phyloP scores from a whole-genome alignment of 495 filamentous ascomycete genomes.

The Xylaria cubensis region DNA sequence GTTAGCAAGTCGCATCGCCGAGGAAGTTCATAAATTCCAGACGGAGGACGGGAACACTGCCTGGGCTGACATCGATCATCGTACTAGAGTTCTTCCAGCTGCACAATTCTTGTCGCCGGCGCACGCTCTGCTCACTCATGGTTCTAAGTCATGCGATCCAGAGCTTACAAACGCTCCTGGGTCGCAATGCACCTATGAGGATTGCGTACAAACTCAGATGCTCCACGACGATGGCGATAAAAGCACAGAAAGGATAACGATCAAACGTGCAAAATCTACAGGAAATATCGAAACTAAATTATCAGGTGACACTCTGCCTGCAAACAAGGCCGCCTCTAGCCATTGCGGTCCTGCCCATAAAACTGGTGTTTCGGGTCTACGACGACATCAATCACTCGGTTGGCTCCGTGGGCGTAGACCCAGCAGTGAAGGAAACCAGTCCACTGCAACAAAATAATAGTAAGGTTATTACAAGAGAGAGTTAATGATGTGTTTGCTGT shows the following conservation, averaged over 20 bases:
- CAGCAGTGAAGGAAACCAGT: not conserved
- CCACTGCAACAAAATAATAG: not conserved
- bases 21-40: slow-evolving; percentile 38
- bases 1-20: slow-evolving; percentile 33
- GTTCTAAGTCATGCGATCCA: slow-evolving; percentile 14
- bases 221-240: slow-evolving; percentile 41
- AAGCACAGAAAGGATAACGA: slow-evolving; percentile 42
- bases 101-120: slow-evolving; percentile 17
- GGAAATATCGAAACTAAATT: slow-evolving; percentile 22
- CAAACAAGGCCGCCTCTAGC: not conserved
- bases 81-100: not conserved
- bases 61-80: slow-evolving; percentile 22
- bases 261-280: slow-evolving; percentile 27
- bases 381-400: slow-evolving; percentile 24
- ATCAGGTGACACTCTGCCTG: not conserved
- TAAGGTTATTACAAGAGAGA: not conserved
- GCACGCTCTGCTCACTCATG: slow-evolving; percentile 12
- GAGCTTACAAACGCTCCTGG: slow-evolving; percentile 5
- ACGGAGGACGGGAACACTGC: slow-evolving; percentile 12
- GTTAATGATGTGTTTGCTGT: not conserved
- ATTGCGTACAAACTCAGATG: slow-evolving; percentile 35
- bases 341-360: not conserved
- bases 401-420: slow-evolving; percentile 7
- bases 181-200: slow-evolving; percentile 28
- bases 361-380: slow-evolving; percentile 9